A percentile compares a stretch with the other conserved stretches of the same genome.
These are phyloP conservation scores for Tylopilus sp. DNA, from an alignment of 1,284 basidiomycete genomes.

Conservation along the genomic window DNA sequence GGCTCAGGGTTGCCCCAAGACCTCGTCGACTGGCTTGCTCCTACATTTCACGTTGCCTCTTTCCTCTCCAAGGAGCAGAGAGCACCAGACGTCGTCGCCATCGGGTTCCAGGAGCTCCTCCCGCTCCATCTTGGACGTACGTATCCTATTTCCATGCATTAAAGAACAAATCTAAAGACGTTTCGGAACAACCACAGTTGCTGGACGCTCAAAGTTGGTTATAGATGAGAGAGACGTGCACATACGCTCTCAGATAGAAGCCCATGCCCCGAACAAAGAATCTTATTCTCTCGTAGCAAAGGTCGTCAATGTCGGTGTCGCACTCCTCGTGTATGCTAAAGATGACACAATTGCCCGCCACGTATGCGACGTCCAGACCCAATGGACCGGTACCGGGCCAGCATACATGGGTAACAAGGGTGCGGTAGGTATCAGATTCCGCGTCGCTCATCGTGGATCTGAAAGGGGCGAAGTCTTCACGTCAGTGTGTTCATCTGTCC, in stretches of 20 bases:
- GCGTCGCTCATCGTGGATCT: slow-evolving; percentile 55
- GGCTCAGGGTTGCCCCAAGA: slow-evolving; percentile 69
- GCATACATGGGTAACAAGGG: slow-evolving; percentile 93
- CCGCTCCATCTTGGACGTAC: slow-evolving; percentile 77
- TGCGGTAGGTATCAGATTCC: slow-evolving; percentile 85
- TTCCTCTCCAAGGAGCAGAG: slow-evolving; percentile 59
- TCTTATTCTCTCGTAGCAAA: slow-evolving; percentile 70
- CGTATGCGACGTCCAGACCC: slow-evolving; percentile 65
- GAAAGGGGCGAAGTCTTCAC: slow-evolving; percentile 73
- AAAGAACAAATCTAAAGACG: slow-evolving; percentile 11
- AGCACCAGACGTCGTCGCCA: slow-evolving; percentile 79
- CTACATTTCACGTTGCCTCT: slow-evolving; percentile 69
- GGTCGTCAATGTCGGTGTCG: slow-evolving; percentile 76
- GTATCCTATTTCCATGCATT: slow-evolving; percentile 30
- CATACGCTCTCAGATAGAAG: slow-evolving; percentile 68
- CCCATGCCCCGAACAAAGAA: slow-evolving; percentile 62
- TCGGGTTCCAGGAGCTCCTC: slow-evolving; percentile 87
- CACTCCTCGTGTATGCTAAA: slow-evolving; percentile 75
- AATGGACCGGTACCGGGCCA: slow-evolving; percentile 75
- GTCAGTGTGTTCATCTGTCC: slow-evolving; percentile 45
- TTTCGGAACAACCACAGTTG: slow-evolving; percentile 41
- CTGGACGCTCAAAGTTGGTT: slow-evolving; percentile 59
- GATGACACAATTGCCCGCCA: slow-evolving; percentile 62
- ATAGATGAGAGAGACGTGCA: slow-evolving; percentile 58
- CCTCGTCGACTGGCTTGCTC: slow-evolving; percentile 79